Base-by-base conservation (phyloP, 352 stramenopile species). In the Aphanomyces euteiches region DNA sequence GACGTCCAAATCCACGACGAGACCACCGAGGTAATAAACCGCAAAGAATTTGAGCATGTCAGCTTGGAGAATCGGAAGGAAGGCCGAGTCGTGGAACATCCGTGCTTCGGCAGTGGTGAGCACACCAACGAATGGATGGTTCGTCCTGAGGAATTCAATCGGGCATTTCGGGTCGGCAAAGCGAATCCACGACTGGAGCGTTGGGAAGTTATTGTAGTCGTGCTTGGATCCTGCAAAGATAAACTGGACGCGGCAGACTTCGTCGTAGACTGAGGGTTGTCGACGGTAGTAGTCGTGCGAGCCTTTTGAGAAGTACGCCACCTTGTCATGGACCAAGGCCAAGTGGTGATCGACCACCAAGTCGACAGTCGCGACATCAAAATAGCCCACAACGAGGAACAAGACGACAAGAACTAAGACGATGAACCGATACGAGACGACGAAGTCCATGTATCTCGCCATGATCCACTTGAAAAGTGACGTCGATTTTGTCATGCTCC, bases 121-220 rank as follows among this genome's bases (percentile, higher is more conserved):
- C 10, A n/a, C 1, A n/a, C 10, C 43, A 12, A 50, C 10, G 17
- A 50, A 50, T 50, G 43, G 43, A 12, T 50, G 43, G 43, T 2
- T n/a, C 10, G 43, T 12, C 10, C 43, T 12, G 10, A 50, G 10
- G 43, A 50, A 50, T 12, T 12, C 43, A 50, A 50, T 50, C 17
- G 10, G 10, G 43, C 43, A 50, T 12, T n/a, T 12, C 17, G 43
- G 10, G 43, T 50, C 43, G 43, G 43, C 43, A 12, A 50, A n/a
- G 43, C 43, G 43, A n/a, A 50, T 50, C 43, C 43, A 50, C 43
- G 43, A 50, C 17, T 50, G 43, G 10, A 50, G 10, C 10, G 10
- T 50, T 50, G 43, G 43, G 43, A 50, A 50, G 10, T 50, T 12
- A n/a, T 50, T 50, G 43, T 50, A 50, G 43, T 50, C 43, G 17